phyloP scores from a whole-genome alignment of 345 rosid genomes.

The Mercurialis annua region DNA sequence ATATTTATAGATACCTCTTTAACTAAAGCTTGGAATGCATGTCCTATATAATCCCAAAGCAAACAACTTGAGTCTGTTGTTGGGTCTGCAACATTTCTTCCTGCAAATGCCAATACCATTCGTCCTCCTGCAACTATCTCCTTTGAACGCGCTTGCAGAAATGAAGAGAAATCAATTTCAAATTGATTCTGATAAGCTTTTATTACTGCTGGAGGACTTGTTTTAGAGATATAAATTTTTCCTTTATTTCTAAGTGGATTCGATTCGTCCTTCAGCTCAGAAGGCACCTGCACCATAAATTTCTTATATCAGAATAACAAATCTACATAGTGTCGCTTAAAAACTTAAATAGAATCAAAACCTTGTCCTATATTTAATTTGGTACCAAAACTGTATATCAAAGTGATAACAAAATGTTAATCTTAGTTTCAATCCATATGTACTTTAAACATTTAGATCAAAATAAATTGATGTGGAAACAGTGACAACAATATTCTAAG shows the following conservation, averaged over 20 bases:
- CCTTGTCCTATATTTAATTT: no score
- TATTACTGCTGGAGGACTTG: slow-evolving; percentile 29
- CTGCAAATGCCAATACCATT: slow-evolving; percentile 34
- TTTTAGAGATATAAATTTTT: slow-evolving; percentile 40
- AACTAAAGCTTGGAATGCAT: slow-evolving; percentile 42
- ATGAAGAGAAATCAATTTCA: slow-evolving; percentile 36
- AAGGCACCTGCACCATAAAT: slow-evolving; percentile 36
- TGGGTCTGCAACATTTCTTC: slow-evolving; percentile 37
- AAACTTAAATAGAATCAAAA: no score
- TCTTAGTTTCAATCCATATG: no score
- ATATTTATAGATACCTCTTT: slow-evolving; percentile 19
- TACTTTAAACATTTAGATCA: no score
- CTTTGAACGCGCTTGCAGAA: slow-evolving; percentile 29
- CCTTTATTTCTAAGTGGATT: slow-evolving; percentile 35
- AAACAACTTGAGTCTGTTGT: slow-evolving; percentile 35
- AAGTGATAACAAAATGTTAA: no score
- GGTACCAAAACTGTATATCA: no score
- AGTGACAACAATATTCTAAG: no score
- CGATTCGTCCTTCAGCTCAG: slow-evolving; percentile 26
- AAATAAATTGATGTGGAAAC: no score
- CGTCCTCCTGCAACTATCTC: slow-evolving; percentile 42
- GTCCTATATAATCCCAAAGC: slow-evolving; percentile 48
- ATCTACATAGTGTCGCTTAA: no score
- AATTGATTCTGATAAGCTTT: slow-evolving; percentile 40
- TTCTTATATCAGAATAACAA: no score